Evolutionary conservation across 306 rosid genomes (phyloP).

Genomic region (Quercus suber): DNA sequence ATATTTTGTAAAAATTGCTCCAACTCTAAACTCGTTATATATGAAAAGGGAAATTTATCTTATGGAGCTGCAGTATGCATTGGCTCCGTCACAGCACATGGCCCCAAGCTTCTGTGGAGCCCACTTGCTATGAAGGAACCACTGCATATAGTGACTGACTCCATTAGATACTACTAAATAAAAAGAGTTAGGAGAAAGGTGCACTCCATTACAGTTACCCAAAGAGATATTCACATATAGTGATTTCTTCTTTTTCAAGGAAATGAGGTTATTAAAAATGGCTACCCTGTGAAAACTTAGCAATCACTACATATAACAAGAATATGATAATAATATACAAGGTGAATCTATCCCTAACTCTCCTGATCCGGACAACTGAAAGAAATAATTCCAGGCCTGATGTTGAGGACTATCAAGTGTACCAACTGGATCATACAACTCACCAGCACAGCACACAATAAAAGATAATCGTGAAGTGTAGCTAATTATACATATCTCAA

Average conservation of each 20-base stretch:
- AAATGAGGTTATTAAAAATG: conserved; percentile 28
- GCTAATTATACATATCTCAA: conserved; percentile 43
- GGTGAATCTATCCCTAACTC: conserved; percentile 62
- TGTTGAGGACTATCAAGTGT: conserved; percentile 30
- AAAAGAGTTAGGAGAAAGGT: not conserved
- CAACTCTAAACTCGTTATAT: no score
- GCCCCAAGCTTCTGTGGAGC: no score
- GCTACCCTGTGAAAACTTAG: conserved; percentile 44
- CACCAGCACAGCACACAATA: conserved; percentile 47
- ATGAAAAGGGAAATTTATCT: no score
- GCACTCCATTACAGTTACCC: not conserved
- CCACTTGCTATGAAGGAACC: no score
- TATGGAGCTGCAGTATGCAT: no score
- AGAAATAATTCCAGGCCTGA: conserved; percentile 43
- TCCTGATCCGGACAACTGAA: conserved; percentile 47
- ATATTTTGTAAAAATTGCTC: no score
- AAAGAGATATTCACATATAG: conserved; percentile 39
- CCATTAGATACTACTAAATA: not conserved
- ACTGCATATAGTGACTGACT: no score
- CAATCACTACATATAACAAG: conserved; percentile 32
- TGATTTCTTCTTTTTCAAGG: conserved; percentile 21
- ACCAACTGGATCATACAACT: conserved; percentile 44
- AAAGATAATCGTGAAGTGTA: conserved; percentile 32
- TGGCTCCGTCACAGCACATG: no score
- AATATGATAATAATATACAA: conserved; percentile 47